These are phyloP conservation scores for Trypanosoma avium DNA, from an alignment of 208 protist species.

Conservation along the genomic window DNA sequence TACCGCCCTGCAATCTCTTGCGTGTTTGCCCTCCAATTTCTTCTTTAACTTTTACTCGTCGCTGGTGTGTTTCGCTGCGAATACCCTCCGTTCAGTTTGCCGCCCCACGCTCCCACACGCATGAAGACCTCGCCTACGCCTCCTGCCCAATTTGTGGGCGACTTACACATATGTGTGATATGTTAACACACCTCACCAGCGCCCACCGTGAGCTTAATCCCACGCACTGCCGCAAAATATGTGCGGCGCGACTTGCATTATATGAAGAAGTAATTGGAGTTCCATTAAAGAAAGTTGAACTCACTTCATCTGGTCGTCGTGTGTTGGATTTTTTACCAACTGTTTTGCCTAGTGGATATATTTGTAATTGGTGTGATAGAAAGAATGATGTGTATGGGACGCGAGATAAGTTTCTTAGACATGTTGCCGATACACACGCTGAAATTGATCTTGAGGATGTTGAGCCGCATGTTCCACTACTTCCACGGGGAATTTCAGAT, in stretches of 20 bases:
- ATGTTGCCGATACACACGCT: conserved; percentile 73
- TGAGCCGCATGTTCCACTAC: conserved; percentile 52
- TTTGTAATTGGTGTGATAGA: conserved; percentile 83
- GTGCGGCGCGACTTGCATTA: conserved; percentile 55
- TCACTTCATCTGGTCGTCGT: conserved; percentile 22
- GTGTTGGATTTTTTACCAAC: conserved; percentile 55
- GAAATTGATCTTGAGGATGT: conserved; percentile 67
- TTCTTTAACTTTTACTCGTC: no score
- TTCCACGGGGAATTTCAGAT: conserved; percentile 12
- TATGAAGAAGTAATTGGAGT: conserved; percentile 59
- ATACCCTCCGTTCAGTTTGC: conserved; percentile 38
- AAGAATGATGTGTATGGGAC: conserved; percentile 42
- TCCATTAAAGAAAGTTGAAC: conserved; percentile 39
- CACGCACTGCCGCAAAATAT: conserved; percentile 51
- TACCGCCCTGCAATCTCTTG: background rate
- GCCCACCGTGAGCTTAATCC: conserved; percentile 52
- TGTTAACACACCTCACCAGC: conserved; percentile 69
- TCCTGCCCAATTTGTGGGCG: conserved; percentile 63
- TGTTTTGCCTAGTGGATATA: conserved; percentile 58
- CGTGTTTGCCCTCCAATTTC: no score
- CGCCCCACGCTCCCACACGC: conserved; percentile 42
- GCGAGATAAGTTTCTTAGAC: conserved; percentile 76
- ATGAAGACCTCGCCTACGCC: conserved; percentile 66
- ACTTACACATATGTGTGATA: conserved; percentile 55
- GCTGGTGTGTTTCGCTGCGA: conserved; percentile 16